These are phyloP conservation scores for Phytophthora fragariae DNA, from an alignment of 352 stramenopile species.

Conservation along the genomic window DNA sequence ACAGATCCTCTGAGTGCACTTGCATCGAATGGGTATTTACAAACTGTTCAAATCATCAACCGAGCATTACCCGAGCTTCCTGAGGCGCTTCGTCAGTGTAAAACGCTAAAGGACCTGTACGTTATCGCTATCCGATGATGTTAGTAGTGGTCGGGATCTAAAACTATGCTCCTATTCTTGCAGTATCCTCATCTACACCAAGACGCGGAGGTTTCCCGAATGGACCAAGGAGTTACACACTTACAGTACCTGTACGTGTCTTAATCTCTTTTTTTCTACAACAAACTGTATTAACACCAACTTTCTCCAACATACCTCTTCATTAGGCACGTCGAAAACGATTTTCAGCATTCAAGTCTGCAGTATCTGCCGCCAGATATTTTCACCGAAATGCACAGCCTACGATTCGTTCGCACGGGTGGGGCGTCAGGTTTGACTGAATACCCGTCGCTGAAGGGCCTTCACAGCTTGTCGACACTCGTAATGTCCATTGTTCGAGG, in stretches of 20 bases:
- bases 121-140: background rate
- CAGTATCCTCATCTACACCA: conserved; percentile 46
- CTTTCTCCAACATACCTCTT: background rate
- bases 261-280: background rate
- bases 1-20: conserved; percentile 38
- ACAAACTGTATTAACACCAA: background rate
- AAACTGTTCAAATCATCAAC: conserved; percentile 57
- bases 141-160: background rate
- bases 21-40: conserved; percentile 39
- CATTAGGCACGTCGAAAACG: conserved; percentile 43
- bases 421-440: conserved; percentile 31
- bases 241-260: conserved; percentile 52
- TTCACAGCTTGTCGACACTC: conserved; percentile 44
- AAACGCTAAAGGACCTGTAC: conserved; percentile 35
- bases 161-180: background rate
- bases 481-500: conserved; percentile 30
- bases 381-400: conserved; percentile 46
- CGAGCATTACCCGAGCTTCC: conserved; percentile 39
- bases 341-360: conserved; percentile 43
- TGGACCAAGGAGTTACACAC: conserved; percentile 37
- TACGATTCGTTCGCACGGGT: conserved; percentile 50
- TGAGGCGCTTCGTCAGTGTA: conserved; percentile 41
- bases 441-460: conserved; percentile 47
- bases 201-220: conserved; percentile 34
- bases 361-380: conserved; percentile 40